Evolutionary conservation across 1,284 basidiomycete genomes (phyloP), one percentile per base, ranked within the genome.

Genomic region (Trichosporon sp.): DNA sequence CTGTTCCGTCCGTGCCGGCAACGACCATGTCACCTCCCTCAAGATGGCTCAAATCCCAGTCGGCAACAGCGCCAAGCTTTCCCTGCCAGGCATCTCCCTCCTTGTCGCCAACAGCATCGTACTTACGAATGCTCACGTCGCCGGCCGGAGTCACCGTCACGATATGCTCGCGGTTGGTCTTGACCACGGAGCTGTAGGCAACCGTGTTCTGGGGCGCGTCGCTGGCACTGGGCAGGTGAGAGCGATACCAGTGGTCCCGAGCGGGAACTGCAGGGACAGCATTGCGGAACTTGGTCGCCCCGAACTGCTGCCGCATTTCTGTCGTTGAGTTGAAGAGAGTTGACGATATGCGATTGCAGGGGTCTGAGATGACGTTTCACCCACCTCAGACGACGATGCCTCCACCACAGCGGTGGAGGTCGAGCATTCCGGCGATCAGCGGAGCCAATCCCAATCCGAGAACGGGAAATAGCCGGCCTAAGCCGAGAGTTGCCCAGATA

Each of bases 201-300:
- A 74, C 72, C 6, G 75, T 65, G 56, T 74, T 74, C 31, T 68
- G 31, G 19, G 73, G 69, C 21, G 67, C 54, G 26, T 51, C 54
- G 68, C 43, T 21, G 2, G 73, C 31, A 1, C 66, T 7, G 0
- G 80, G 77, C 6, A 81, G 72, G 26, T 68, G 21, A 4, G 67
- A 37, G 64, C 80, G 77, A 65, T 79, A 79, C 78, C 79, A 83
- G 65, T 74, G 76, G 61, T 80, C 79, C 32, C 76, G 70, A 11
- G 70, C 26, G 0, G 79, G 78, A 0, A 76, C 67, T 54, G 71
- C 66, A 0, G 77, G 73, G 2, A 78, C 71, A 2, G 81, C 78
- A 61, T 83, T 83, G 32, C 80, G 78, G 73, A 78, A 83, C 66
- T 83, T 83, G 19, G 80, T 79, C 1, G 80, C 80, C 11, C 80